These are phyloP conservation scores for Nakazawaea peltata DNA, from an alignment of 805 yeast genomes.

Conservation along the genomic window DNA sequence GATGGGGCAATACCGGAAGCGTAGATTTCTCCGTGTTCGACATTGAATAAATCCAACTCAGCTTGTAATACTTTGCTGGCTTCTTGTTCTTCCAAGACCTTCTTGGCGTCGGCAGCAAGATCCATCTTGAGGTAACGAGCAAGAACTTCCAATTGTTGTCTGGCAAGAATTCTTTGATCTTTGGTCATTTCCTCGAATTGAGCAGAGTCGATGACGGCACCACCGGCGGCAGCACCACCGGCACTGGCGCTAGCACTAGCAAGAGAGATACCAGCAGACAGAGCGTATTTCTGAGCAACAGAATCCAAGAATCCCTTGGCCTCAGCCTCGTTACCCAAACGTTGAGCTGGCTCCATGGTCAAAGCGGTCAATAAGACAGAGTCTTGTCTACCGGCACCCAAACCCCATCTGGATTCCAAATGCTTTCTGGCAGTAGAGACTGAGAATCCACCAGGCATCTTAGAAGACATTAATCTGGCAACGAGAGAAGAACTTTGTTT, in stretches of 20 bases:
- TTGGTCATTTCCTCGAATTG: conserved; percentile 80
- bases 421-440: conserved; percentile 88
- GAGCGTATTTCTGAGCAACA: conserved; percentile 77
- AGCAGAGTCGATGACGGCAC: conserved; percentile 89
- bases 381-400: conserved; percentile 92
- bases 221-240: conserved; percentile 59
- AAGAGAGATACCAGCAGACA: conserved; percentile 71
- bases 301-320: conserved; percentile 87
- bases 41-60: conserved; percentile 86
- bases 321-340: conserved; percentile 80
- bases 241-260: conserved; percentile 41
- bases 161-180: conserved; percentile 62
- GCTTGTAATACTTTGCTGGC: conserved; percentile 77
- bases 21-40: conserved; percentile 88
- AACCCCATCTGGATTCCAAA: conserved; percentile 87
- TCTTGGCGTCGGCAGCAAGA: conserved; percentile 83
- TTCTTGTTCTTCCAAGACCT: conserved; percentile 75
- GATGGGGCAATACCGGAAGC: conserved; percentile 87
- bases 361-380: conserved; percentile 76
- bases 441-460: conserved; percentile 99
- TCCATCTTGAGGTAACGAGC: conserved; percentile 95
- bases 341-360: conserved; percentile 83
- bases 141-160: conserved; percentile 81
- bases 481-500: conserved; percentile 86
- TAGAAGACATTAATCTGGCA: conserved; percentile 87